Evolutionary conservation across 176 grass and related monocot species (phyloP).

Genomic region (Melocanna baccifera): DNA sequence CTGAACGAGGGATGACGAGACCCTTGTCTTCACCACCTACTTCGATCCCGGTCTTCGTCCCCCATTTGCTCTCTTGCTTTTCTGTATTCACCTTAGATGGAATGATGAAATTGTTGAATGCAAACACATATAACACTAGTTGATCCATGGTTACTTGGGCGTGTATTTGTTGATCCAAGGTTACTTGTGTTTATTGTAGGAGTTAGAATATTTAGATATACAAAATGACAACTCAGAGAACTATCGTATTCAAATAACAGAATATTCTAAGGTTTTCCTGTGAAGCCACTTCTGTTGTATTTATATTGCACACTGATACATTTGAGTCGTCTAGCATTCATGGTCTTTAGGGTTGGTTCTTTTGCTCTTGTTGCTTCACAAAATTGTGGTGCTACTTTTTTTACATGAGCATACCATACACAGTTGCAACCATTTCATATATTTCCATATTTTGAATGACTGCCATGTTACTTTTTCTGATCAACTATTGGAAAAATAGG

Average conservation of each 20-base stretch:
- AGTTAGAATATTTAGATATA: too few relatives aligned
- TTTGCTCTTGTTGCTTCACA: not conserved
- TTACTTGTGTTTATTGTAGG: too few relatives aligned
- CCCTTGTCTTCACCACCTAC: too few relatives aligned
- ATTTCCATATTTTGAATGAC: slow-evolving; percentile 5
- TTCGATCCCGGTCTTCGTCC: too few relatives aligned
- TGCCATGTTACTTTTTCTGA: not conserved
- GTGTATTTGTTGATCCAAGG: too few relatives aligned
- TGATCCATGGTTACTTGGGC: too few relatives aligned
- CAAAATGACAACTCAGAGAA: slow-evolving; percentile 31
- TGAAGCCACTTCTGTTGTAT: not conserved
- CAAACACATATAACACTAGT: too few relatives aligned
- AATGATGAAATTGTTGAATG: too few relatives aligned
- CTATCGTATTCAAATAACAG: slow-evolving; percentile 53
- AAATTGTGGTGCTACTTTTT: not conserved
- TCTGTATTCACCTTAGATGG: too few relatives aligned
- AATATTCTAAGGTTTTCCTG: slow-evolving; percentile 56
- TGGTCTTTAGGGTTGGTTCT: not conserved
- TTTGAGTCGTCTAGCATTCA: not conserved
- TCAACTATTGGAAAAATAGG: not conserved
- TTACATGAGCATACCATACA: not conserved
- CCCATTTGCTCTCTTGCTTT: too few relatives aligned
- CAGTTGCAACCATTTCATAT: not conserved
- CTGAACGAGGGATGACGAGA: too few relatives aligned
- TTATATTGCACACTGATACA: not conserved